Base-by-base conservation (phyloP, 495 filamentous ascomycete genomes). In the Saxophila tyrrhenica region DNA sequence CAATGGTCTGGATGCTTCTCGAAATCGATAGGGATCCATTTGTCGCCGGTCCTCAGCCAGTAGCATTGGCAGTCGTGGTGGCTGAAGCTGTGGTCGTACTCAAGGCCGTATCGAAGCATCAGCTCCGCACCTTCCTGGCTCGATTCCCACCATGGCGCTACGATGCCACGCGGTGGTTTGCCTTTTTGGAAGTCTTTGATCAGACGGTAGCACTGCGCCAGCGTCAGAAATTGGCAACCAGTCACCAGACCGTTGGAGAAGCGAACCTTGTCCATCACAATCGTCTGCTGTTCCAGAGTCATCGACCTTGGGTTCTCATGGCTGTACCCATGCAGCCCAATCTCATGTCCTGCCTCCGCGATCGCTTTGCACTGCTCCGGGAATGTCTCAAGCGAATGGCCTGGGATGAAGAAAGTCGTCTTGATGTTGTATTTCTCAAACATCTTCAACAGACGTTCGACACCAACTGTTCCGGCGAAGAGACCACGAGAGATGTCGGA, bases 361-460 rank as follows among this genome's bases (percentile, higher is more conserved):
- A 91, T 75, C 70, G 78, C 75, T 24, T 79, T 78, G 61, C 82
- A 86, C 62, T 88, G 83, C 62, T 85, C 82, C 0, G 85, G 85
- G 62, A 89, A 89, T 15, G 75, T 87, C 56, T 91, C 86, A 16
- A 91, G 76, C 0, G 79, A 82, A 66, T 91, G 86, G 0, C 85
- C 86, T 0, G 85, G 86, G 55, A 91, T 88, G 67, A 91, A 89
- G 82, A 83, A 89, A 7, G 85, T 86, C 13, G 83, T 78, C 67
- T 85, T 89, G 71, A 91, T 91, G 54, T 81, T 78, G 73, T 88
- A 84, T 65, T 86, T 87, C 8, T 81, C 74, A 65, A 89, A 86
- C 1, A 91, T 66, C 57, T 85, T 87, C 9, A 91, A 75, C 1
- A 91, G 70, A 9, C 86, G 79, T 10, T 77, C 75, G 0, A 82